Base-by-base conservation (phyloP, 495 filamentous ascomycete genomes). In the Penicillium ucsense region DNA sequence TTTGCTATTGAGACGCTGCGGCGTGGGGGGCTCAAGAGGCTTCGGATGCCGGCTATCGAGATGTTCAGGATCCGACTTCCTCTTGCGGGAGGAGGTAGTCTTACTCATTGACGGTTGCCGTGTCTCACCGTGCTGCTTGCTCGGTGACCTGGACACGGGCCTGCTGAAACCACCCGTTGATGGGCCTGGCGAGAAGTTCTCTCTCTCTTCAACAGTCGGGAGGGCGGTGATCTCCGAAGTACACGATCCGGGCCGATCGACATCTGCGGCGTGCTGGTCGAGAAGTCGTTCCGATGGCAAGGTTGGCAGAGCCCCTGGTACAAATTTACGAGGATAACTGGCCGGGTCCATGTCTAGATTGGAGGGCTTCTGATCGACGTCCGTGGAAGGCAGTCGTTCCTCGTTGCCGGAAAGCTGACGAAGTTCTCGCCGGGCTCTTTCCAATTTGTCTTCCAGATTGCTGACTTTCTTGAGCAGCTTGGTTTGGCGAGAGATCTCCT, bases 381-480 rank as follows among this genome's bases (percentile, higher is more conserved):
- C 38, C 33, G 63, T 60, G 2, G 62, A 51, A 20, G 62, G 52
- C 34, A 60, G 6, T 6, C 61, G 62, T 35, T 66, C 59, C 10
- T 73, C 71, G 37, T 72, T 69, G 34, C 66, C 67, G 9, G 73
- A 54, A 8, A 74, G 65, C 3, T 72, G 63, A 39, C 70, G 63
- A n/a, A 85, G 69, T 55, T 86, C 74, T 12, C 71, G 72, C 10
- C 81, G 74, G 4, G 81, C 80, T 32, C 64, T 62, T 8, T 77
- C 63, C 3, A 85, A 67, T 59, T 85, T 83, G 29, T 67, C 60
- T 52, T 86, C 82, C 2, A 85, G 69, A 55, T 85, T 74, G 56
- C 80, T 84, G 41, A 85, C 81, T 35, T 74, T 71, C 66, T 83
- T 82, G 44, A 74, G 64, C 30, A 86, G 65, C 56, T 79, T 84